A percentile compares a stretch with the other conserved stretches of the same genome.
These are phyloP conservation scores for Aurantiochytrium sp. DNA, from an alignment of 108 stramenopile genomes.

Conservation along the genomic window DNA sequence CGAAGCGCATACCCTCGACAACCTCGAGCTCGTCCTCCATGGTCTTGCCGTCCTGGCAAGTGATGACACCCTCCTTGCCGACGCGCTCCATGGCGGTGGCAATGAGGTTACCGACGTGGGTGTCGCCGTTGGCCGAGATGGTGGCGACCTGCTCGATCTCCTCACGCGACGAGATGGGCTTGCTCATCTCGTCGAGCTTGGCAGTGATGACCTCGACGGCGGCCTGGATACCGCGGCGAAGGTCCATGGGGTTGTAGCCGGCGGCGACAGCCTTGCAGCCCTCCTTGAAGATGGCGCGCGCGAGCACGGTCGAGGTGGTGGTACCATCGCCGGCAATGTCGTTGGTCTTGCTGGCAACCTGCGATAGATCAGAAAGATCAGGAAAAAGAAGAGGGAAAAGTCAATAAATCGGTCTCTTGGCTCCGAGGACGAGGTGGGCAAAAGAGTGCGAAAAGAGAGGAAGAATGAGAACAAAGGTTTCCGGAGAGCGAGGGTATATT, in stretches of 20 bases:
- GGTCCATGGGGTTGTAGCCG: conserved; percentile 96
- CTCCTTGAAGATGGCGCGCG: conserved; percentile 93
- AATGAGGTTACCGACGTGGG: conserved; percentile 84
- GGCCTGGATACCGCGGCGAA: conserved; percentile 83
- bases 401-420: not conserved
- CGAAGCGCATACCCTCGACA: conserved; percentile 99
- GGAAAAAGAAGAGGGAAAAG: conserved; percentile 28
- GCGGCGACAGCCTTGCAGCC: conserved; percentile 99
- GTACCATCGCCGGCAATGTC: conserved; percentile 99
- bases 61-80: conserved; percentile 99
- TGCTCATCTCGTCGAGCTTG: conserved; percentile 74
- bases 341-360: conserved; percentile 94
- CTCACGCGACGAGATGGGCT: conserved; percentile 87
- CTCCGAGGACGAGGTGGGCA: not conserved
- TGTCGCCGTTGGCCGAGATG: conserved; percentile 95
- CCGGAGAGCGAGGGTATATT: not conserved
- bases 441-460: not conserved
- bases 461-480: not conserved
- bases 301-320: conserved; percentile 97
- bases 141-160: conserved; percentile 97
- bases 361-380: conserved; percentile 58
- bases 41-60: conserved; percentile 98
- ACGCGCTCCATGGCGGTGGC: conserved; percentile 98
- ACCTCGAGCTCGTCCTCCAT: conserved; percentile 97
- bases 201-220: conserved; percentile 82